Conservation (phyloP, 768 basidiomycete species). For the Amanita pallidorosea region DNA sequence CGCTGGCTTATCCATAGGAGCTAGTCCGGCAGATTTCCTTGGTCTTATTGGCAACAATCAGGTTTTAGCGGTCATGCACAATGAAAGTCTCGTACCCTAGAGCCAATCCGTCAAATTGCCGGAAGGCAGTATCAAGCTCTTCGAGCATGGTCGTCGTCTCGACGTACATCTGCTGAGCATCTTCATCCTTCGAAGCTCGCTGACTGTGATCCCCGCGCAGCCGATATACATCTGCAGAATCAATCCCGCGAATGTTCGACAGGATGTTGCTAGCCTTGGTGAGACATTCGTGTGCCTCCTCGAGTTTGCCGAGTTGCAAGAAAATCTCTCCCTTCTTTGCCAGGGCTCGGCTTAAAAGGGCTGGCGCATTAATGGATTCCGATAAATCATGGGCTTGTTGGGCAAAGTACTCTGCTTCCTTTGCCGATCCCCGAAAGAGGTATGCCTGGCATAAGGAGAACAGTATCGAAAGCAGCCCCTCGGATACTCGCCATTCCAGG, state of each 20-base stretch:
- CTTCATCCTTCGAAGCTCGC: constrained; percentile 25
- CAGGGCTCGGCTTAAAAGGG: constrained; percentile 54
- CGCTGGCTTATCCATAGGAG: constrained; percentile 15
- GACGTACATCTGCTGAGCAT: constrained; percentile 44
- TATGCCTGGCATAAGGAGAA: constrained; percentile 60
- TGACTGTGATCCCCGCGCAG: constrained; percentile 45
- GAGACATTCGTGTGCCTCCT: constrained; percentile 47
- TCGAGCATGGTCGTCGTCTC: constrained; percentile 49
- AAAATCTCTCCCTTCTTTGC: constrained; percentile 62
- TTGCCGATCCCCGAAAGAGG: constrained; percentile 63
- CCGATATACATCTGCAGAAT: constrained; percentile 47
- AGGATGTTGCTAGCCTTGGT: constrained; percentile 36
- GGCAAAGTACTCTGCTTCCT: constrained; percentile 79
- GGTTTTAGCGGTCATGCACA: background rate
- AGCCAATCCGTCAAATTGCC: constrained; percentile 34
- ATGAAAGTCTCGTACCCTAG: constrained; percentile 27
- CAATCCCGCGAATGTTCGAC: constrained; percentile 38
- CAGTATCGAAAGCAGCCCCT: constrained; percentile 56
- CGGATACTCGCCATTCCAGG: constrained; percentile 64
- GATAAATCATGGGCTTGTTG: constrained; percentile 72
- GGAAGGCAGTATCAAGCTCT: constrained; percentile 47
- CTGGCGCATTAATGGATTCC: constrained; percentile 51
- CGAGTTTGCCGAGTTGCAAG: constrained; percentile 47
- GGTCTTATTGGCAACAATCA: constrained; percentile 19
- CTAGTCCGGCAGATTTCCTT: constrained; percentile 32